These are phyloP conservation scores for Taphrina wiesneri DNA, from an alignment of 1,139 yeast genomes.

Conservation along the genomic window DNA sequence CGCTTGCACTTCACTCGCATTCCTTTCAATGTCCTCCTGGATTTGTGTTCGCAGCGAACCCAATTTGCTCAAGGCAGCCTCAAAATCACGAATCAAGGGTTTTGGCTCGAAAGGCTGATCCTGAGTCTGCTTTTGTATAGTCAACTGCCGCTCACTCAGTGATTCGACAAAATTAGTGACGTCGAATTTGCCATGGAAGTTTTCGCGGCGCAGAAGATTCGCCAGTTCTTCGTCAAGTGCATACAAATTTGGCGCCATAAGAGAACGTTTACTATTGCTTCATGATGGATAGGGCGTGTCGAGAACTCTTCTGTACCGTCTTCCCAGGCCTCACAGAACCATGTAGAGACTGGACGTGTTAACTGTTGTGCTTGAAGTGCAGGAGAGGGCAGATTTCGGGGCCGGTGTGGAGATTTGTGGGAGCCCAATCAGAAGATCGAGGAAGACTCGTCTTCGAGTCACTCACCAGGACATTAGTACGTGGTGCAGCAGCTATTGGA, in stretches of 20 bases:
- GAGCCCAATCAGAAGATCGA: not conserved
- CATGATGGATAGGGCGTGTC: no score
- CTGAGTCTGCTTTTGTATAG: constrained; percentile 6
- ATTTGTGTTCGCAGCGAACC: constrained; percentile 25
- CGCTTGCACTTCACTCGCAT: constrained; percentile 32
- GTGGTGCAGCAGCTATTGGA: not conserved
- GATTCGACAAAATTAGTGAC: constrained; percentile 15
- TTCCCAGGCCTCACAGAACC: not conserved
- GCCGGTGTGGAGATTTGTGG: constrained; percentile 1
- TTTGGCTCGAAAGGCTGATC: constrained; percentile 65
- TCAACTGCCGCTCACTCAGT: constrained; percentile 20
- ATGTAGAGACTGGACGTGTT: not conserved
- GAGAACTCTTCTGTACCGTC: not conserved
- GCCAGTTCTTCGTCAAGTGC: constrained; percentile 11
- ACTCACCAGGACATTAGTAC: not conserved
- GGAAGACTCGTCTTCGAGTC: no score
- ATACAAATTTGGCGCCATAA: constrained; percentile 6
- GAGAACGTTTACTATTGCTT: not conserved
- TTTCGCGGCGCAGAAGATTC: constrained; percentile 11
- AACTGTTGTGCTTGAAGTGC: not conserved
- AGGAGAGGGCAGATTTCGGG: not conserved
- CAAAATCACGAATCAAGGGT: constrained; percentile 92
- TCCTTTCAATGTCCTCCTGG: constrained; percentile 22
- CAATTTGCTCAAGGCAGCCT: constrained; percentile 62
- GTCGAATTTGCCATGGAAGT: constrained; percentile 32